Percentiles rank a stretch among this genome's conserved stretches.
Conservation (phyloP, 768 basidiomycete genomes). For the Amanita rimosa region DNA sequence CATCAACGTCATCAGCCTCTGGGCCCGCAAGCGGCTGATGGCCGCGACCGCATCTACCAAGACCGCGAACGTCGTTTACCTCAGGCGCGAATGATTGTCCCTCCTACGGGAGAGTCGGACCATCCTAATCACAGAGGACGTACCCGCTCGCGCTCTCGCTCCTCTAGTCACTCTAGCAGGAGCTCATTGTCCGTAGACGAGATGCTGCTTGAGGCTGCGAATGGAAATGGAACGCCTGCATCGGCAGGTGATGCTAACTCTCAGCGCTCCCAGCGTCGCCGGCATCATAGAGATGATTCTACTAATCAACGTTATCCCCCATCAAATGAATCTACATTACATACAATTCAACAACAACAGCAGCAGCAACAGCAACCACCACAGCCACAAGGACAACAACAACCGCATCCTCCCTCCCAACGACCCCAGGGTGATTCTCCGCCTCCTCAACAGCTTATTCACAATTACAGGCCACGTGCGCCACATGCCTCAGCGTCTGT, state of each 20-base stretch:
- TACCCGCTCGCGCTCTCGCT: conserved; percentile 15
- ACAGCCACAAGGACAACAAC: neutral
- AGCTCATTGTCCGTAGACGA: conserved; percentile 32
- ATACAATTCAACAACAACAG: conserved; percentile 2
- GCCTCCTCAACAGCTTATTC: conserved; percentile 1
- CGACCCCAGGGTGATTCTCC: conserved; percentile 2
- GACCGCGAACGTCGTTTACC: neutral
- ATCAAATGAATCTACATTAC: neutral
- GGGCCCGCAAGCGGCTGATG: conserved; percentile 2
- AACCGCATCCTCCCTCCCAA: neutral
- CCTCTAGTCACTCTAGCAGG: conserved; percentile 23
- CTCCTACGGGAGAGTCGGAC: conserved; percentile 5
- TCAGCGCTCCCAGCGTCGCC: conserved; percentile 5
- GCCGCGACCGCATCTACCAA: conserved; percentile 7
- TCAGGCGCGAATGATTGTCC: conserved; percentile 7
- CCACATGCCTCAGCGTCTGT: conserved; percentile 7
- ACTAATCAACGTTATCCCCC: conserved; percentile 1
- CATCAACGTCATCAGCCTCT: conserved; percentile 8
- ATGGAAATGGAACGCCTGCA: conserved; percentile 1
- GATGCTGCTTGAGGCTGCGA: conserved; percentile 25
- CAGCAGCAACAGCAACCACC: neutral
- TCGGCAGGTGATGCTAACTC: neutral
- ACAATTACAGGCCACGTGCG: conserved; percentile 6
- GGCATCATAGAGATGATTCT: conserved; percentile 1
- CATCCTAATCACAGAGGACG: conserved; percentile 8